phyloP scores from a whole-genome alignment of 179 eudicot species.

The Beta corolliflora region DNA sequence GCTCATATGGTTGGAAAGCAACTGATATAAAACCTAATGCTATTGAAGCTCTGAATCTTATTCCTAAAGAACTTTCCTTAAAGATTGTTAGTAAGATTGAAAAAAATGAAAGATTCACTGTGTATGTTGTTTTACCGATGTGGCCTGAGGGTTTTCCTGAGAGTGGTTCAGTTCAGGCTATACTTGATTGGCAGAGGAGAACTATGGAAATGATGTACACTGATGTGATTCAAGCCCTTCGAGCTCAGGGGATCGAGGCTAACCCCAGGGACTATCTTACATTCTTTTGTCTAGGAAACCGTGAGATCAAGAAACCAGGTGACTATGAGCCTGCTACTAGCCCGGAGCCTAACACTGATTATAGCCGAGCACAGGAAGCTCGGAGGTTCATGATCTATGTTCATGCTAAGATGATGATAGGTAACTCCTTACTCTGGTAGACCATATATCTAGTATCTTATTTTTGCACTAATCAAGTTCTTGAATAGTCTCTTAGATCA shows the following conservation, averaged over 20 bases:
- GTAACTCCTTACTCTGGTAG: slow-evolving; percentile 29
- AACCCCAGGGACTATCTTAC: slow-evolving; percentile 58
- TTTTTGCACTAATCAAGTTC: not conserved
- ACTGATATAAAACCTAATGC: slow-evolving; percentile 43
- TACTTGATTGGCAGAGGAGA: slow-evolving; percentile 68
- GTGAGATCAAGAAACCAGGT: slow-evolving; percentile 46
- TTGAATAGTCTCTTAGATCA: not conserved
- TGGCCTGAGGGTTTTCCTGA: slow-evolving; percentile 80
- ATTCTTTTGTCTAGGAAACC: slow-evolving; percentile 69
- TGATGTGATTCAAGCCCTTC: slow-evolving; percentile 55
- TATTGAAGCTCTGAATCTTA: slow-evolving; percentile 50
- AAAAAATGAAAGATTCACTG: slow-evolving; percentile 58
- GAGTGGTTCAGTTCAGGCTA: slow-evolving; percentile 62
- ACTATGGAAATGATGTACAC: slow-evolving; percentile 82
- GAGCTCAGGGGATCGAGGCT: slow-evolving; percentile 52
- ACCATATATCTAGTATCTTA: not conserved
- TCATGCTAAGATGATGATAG: slow-evolving; percentile 85
- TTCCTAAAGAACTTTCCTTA: slow-evolving; percentile 66
- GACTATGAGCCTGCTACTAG: slow-evolving; percentile 54
- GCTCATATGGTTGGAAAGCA: slow-evolving; percentile 56
- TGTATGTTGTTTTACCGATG: slow-evolving; percentile 66
- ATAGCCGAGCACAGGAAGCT: slow-evolving; percentile 54
- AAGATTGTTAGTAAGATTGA: slow-evolving; percentile 69
- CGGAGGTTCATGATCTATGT: slow-evolving; percentile 88
- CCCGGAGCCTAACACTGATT: slow-evolving; percentile 50